Evolutionary conservation across 805 yeast genomes (phyloP).

Genomic region (Yarrowia sp.): DNA sequence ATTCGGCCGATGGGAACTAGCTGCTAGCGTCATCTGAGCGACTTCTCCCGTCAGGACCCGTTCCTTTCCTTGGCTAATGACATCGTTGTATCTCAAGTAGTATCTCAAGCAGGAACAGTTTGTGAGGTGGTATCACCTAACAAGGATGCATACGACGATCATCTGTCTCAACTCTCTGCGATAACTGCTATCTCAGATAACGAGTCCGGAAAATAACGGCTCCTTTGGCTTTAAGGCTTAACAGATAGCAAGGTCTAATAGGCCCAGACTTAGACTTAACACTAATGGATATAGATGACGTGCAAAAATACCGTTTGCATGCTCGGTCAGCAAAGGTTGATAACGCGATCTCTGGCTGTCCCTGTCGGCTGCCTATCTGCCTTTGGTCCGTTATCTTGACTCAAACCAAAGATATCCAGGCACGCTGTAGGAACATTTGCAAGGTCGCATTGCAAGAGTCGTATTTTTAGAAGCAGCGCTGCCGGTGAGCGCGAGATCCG

Average conservation of each 20-base stretch:
- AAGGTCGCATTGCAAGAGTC: neutral
- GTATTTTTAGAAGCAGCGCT: neutral
- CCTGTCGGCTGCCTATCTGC: too few relatives aligned
- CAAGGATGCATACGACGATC: too few relatives aligned
- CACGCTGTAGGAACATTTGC: neutral
- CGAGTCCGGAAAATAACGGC: neutral
- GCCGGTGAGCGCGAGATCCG: neutral
- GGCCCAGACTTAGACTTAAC: neutral
- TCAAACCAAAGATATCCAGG: neutral
- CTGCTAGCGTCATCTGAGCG: too few relatives aligned
- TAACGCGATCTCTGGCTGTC: neutral
- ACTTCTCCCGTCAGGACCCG: too few relatives aligned
- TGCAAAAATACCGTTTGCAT: neutral
- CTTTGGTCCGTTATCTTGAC: neutral
- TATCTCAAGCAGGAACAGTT: too few relatives aligned
- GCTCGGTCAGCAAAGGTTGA: neutral
- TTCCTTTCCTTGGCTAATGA: too few relatives aligned
- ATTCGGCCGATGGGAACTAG: too few relatives aligned
- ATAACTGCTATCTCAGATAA: too few relatives aligned
- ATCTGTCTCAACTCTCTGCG: too few relatives aligned
- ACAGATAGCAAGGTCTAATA: neutral
- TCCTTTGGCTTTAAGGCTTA: neutral
- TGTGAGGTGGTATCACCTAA: too few relatives aligned
- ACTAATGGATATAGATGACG: constrained; percentile 3
- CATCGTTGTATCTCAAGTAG: too few relatives aligned